Conservation (phyloP, 352 stramenopile genomes). For the Phytophthora pseudosyringae region DNA sequence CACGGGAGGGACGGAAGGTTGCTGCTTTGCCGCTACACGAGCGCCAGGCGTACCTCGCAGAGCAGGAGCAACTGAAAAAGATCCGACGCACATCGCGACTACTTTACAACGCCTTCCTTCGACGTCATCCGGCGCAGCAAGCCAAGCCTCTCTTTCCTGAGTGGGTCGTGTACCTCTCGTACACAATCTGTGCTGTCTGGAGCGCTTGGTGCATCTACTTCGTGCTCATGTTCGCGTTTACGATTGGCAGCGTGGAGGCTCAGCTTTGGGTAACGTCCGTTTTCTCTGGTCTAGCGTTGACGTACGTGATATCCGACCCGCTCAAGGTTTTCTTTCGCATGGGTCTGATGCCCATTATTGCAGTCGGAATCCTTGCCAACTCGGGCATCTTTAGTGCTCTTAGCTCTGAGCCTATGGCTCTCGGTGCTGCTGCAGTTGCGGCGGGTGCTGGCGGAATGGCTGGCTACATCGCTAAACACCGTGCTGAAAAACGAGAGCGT, state of each 20-base stretch:
- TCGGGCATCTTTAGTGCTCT: conserved; percentile 64
- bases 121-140: conserved; percentile 54
- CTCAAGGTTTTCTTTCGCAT: conserved; percentile 78
- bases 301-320: conserved; percentile 67
- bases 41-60: conserved; percentile 58
- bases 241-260: conserved; percentile 59
- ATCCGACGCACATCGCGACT: conserved; percentile 68
- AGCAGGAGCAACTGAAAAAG: conserved; percentile 67
- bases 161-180: conserved; percentile 80
- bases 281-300: conserved; percentile 57
- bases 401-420: conserved; percentile 49
- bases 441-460: conserved; percentile 56
- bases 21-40: conserved; percentile 63
- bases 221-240: conserved; percentile 75
- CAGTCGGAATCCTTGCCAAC: conserved; percentile 54
- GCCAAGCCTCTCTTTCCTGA: conserved; percentile 68
- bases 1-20: conserved; percentile 43
- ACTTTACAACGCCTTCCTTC: conserved; percentile 77
- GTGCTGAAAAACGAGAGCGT: conserved; percentile 23
- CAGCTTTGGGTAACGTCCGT: conserved; percentile 73
- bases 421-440: conserved; percentile 47
- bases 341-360: conserved; percentile 72
- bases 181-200: conserved; percentile 60
- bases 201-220: conserved; percentile 71
- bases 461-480: conserved; percentile 51